Percentiles rank a stretch among this genome's conserved stretches.
These are phyloP conservation scores for Trichophyton simii DNA, from an alignment of 2,329 filamentous ascomycete species.

Conservation along the genomic window DNA sequence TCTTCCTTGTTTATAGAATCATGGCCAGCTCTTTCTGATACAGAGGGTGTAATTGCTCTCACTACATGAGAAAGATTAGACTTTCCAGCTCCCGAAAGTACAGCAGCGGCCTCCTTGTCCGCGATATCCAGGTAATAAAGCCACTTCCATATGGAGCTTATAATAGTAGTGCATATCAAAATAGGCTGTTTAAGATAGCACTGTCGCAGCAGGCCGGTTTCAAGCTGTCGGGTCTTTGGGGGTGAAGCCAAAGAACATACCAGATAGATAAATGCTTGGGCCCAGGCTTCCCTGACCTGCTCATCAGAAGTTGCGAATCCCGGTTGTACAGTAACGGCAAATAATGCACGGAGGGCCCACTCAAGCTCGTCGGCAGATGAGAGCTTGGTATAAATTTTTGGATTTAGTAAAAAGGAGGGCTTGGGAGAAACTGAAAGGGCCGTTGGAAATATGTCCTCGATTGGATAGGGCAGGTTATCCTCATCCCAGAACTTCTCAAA, in stretches of 20 bases:
- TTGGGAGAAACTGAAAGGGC: constrained; percentile 62
- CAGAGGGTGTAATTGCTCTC: constrained; percentile 31
- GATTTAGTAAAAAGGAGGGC: constrained; percentile 74
- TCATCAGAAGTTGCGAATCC: constrained; percentile 37
- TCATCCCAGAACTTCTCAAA: constrained; percentile 43
- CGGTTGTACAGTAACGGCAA: constrained; percentile 46
- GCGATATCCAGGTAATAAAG: constrained; percentile 51
- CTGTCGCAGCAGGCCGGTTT: constrained; percentile 47
- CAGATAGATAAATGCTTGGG: constrained; percentile 70
- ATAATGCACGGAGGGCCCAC: constrained; percentile 63
- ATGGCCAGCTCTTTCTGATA: constrained; percentile 15
- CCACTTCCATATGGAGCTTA: constrained; percentile 70
- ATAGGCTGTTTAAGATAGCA: constrained; percentile 51
- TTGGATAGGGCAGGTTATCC: constrained; percentile 37
- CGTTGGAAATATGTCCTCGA: constrained; percentile 47
- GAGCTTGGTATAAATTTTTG: constrained; percentile 73
- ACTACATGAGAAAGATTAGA: constrained; percentile 50
- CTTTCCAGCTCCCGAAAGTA: constrained; percentile 51
- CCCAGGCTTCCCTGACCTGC: constrained; percentile 56
- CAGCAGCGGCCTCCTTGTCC: constrained; percentile 67
- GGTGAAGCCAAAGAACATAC: constrained; percentile 53
- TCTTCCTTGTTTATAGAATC: constrained; percentile 28
- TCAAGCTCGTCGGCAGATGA: constrained; percentile 59
- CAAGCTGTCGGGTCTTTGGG: constrained; percentile 51
- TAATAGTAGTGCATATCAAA: constrained; percentile 50